A percentile compares a stretch with the other conserved stretches of the same genome.
Conservation (phyloP, 208 protist species). For the Strigomonas culicis region DNA sequence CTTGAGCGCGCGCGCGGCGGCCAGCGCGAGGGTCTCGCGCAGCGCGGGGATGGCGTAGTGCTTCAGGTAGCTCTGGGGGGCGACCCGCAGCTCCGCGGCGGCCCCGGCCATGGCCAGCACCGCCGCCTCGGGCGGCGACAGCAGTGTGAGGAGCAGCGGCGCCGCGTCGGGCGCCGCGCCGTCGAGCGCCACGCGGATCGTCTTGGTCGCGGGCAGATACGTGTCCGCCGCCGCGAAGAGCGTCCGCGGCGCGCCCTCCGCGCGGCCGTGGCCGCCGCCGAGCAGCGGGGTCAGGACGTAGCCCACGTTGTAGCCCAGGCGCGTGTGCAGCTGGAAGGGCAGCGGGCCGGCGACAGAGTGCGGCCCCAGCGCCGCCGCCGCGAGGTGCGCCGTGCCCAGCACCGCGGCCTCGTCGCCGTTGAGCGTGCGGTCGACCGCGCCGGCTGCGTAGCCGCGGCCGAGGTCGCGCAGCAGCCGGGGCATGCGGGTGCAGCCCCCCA, state of each 20-base stretch:
- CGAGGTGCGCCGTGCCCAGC: slow-evolving; percentile 58
- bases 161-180: too few species aligned
- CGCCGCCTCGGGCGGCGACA: too few species aligned
- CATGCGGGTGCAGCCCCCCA: slow-evolving; percentile 81
- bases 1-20: too few species aligned
- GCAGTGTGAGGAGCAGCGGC: too few species aligned
- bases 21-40: too few species aligned
- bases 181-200: not conserved
- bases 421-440: slow-evolving; percentile 64
- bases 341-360: not conserved
- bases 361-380: slow-evolving; percentile 16
- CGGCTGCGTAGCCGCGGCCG: slow-evolving; percentile 19
- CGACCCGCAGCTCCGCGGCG: too few species aligned
- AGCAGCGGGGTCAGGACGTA: slow-evolving; percentile 20
- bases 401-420: slow-evolving; percentile 86
- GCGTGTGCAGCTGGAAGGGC: slow-evolving; percentile 24
- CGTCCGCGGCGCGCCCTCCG: too few species aligned
- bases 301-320: slow-evolving; percentile 37
- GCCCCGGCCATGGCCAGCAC: too few species aligned
- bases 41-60: too few species aligned
- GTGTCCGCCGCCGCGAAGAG: not conserved
- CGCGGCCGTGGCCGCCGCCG: not conserved
- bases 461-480: slow-evolving; percentile 62
- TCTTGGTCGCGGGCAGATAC: not conserved
- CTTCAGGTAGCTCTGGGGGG: too few species aligned